phyloP scores from a whole-genome alignment of 192 early-diverging fungal genomes.

The Linderina pennispora region DNA sequence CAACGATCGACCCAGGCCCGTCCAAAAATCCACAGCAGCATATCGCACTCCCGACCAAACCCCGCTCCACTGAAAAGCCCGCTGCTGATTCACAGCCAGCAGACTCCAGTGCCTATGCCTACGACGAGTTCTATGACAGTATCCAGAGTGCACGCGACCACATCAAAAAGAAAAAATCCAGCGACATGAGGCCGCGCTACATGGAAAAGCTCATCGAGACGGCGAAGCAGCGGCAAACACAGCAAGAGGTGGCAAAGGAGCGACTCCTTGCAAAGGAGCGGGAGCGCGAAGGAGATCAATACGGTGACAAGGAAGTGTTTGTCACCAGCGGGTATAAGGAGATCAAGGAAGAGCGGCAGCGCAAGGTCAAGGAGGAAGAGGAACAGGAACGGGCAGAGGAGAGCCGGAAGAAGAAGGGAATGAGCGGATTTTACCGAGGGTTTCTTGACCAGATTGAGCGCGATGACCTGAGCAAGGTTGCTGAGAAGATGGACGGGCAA shows the following conservation, averaged over 20 bases:
- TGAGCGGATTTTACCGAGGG: constrained; percentile 14
- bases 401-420: background rate
- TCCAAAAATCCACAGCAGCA: background rate
- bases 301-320: constrained; percentile 35
- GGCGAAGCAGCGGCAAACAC: constrained; percentile 30
- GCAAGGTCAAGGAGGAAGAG: constrained; percentile 27
- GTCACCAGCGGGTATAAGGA: constrained; percentile 34
- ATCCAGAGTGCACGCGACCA: constrained; percentile 8
- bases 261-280: constrained; percentile 31
- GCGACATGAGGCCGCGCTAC: constrained; percentile 30
- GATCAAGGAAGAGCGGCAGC: constrained; percentile 29
- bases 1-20: too few species aligned
- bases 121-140: constrained; percentile 37
- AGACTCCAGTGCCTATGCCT: constrained; percentile 28
- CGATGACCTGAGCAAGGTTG: constrained; percentile 60
- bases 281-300: constrained; percentile 26
- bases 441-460: constrained; percentile 49
- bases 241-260: constrained; percentile 29
- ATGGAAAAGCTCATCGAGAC: constrained; percentile 40
- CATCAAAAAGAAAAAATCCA: constrained; percentile 3
- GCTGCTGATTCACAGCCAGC: constrained; percentile 9
- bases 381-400: constrained; percentile 7
- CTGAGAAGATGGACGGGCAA: too few species aligned
- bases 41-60: too few species aligned
- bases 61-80: constrained; percentile 9